Evolutionary conservation across 1,284 basidiomycete species (phyloP), one percentile per base, ranked within the genome.

Genomic region (Ganoderma boninense): DNA sequence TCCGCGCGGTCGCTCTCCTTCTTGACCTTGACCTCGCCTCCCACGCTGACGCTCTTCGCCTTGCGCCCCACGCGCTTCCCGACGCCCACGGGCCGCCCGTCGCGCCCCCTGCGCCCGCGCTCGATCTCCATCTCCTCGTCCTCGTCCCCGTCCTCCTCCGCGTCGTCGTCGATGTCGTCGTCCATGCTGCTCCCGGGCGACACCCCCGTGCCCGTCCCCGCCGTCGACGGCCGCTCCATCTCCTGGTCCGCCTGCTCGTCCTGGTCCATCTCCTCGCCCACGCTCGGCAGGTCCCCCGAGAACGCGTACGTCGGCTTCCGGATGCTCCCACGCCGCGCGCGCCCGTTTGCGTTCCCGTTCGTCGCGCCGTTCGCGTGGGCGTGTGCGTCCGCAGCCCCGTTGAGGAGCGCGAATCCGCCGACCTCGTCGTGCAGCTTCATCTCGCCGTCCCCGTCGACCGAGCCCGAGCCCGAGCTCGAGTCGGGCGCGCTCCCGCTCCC

Each of bases 391-490:
- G 46, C 63, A 46, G 62, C 68, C 26, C 68, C 74, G 42, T 73
- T 71, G 42, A 71, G 69, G 62, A 77, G 69, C 60, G 43, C 71
- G 62, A 76, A 76, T 35, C 46, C 72, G 57, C 46, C 72, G 57
- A 78, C 77, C 68, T 80, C 80, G 63, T 80, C 79, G 72, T 80
- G 80, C 64, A 82, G 76, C 71, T 81, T 75, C 62, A 80, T 75
- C 62, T 72, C 72, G 63, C 73, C 78, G 16, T 79, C 79, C 38
- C 69, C 73, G 69, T 73, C 74, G 65, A 62, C 60, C 64, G 70
- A 43, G n/a, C 64, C 32, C 16, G 42, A 23, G 57, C 66, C 43
- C 64, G 70, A 43, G n/a, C 62, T 26, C 16, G 42, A 23, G 57
- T 67, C 43, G n/a, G 64, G 67, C 14, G 73, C 57, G 13, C 62